Evolutionary conservation across 495 filamentous ascomycete species (phyloP).

Genomic region (Usnea hakonensis): DNA sequence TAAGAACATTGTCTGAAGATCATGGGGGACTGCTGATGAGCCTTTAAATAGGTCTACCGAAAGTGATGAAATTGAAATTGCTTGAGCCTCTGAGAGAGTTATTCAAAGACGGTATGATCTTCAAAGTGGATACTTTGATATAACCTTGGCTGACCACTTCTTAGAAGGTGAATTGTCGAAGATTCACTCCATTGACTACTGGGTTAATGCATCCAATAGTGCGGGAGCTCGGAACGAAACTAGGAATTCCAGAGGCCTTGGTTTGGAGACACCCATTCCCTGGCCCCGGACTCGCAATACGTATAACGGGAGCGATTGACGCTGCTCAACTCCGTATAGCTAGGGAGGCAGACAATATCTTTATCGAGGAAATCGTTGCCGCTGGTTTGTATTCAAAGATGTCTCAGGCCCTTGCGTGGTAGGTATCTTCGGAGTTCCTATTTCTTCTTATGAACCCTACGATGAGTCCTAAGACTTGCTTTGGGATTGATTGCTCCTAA

Average conservation of each 20-base stretch:
- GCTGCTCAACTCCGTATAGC: constrained; percentile 70
- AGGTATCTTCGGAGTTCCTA: no score
- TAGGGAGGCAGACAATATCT: constrained; percentile 72
- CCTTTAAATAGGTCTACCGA: neutral
- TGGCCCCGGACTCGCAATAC: constrained; percentile 74
- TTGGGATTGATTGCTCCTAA: no score
- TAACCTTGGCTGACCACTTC: neutral
- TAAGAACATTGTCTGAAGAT: neutral
- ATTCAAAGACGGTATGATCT: constrained; percentile 66
- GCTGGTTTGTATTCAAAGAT: constrained; percentile 81
- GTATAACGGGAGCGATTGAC: constrained; percentile 84
- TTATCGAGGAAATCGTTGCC: constrained; percentile 75
- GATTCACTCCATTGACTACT: neutral
- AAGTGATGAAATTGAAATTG: constrained; percentile 58
- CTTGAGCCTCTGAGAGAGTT: constrained; percentile 75
- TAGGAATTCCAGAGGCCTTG: constrained; percentile 69
- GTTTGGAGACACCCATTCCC: constrained; percentile 83
- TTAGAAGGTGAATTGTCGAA: neutral
- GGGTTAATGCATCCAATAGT: constrained; percentile 31
- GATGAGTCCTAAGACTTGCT: no score
- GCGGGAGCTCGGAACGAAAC: constrained; percentile 63
- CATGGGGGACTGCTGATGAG: neutral
- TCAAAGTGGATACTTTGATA: neutral
- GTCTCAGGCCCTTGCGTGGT: constrained; percentile 82
- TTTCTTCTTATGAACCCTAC: no score